Base-by-base conservation (phyloP, 2,329 filamentous ascomycete genomes). In the Pyricularia pennisetigena region DNA sequence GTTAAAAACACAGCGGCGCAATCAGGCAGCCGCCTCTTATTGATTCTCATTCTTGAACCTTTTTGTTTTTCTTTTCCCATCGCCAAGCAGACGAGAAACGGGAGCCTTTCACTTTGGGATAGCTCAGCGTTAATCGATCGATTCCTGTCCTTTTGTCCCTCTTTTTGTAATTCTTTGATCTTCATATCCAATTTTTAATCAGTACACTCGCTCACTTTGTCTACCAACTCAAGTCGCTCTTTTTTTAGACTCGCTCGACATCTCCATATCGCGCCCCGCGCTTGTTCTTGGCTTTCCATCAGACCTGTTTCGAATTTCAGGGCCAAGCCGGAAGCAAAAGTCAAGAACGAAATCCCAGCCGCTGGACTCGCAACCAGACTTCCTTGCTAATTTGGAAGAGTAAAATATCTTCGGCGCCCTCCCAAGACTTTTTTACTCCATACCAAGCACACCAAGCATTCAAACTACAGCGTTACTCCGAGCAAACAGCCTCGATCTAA, bases 401-500 rank as follows among this genome's bases (percentile, higher is more conserved):
- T 28, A 28, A 23, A 62, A 28, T 24, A 62, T 62, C 23, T 28
- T 62, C 10, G 14, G 24, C 24, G 24, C 23, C 9, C 23, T n/a
- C 59, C 59, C 59, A 62, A 62, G 59, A 62, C 59, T 28, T 26
- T 28, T 26, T 28, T 14, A 26, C 14, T 62, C 59, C 59, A 62
- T 62, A 62, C 14, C 59, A 62, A 62, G 59, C 5, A 61, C 24
- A 62, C 59, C 59, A 62, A 62, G 59, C 24, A 62, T 26, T 35
- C 59, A 16, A n/a, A 49, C 41, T 49, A 16, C 59, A 62, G 59
- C 9, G 29, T 62, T 62, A 28, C 14, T 26, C 14, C 24, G 59
- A 62, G 59, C 59, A 62, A 61, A 62, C 59, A 62, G 59, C 24
- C 23, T 62, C 59, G 59, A 62, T 62, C 41, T 62, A 62, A 62